Conservation (phyloP, 306 rosid species). For the Lathyrus sativus region DNA sequence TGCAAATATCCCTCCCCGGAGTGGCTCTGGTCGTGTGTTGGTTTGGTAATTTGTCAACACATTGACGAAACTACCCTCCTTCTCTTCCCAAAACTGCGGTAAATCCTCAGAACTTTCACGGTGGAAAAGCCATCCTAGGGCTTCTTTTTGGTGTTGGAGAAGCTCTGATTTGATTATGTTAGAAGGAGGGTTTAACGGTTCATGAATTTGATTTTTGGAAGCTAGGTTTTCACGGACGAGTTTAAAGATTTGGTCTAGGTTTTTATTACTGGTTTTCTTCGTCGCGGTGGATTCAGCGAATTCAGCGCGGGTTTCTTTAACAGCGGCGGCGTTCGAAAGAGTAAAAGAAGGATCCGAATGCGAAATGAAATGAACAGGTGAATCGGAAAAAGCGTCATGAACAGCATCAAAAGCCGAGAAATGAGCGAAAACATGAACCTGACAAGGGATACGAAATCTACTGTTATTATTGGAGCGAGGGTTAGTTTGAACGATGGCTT, state of each 20-base stretch:
- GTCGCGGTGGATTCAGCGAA: accelerated
- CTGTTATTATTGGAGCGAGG: constrained; percentile 25
- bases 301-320: constrained; percentile 51
- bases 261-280: background rate
- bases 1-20: constrained; percentile 77
- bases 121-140: constrained; percentile 62
- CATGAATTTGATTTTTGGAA: constrained; percentile 34
- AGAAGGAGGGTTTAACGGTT: constrained; percentile 51
- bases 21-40: constrained; percentile 51
- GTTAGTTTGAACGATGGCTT: constrained; percentile 52
- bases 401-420: background rate
- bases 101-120: constrained; percentile 58
- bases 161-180: constrained; percentile 57
- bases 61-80: constrained; percentile 53
- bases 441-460: constrained; percentile 55
- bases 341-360: constrained; percentile 41
- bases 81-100: constrained; percentile 81
- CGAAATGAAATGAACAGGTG: constrained; percentile 6
- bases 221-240: constrained; percentile 31
- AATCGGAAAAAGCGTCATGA: background rate
- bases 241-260: constrained; percentile 56
- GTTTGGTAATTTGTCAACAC: constrained; percentile 60
- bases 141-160: constrained; percentile 72
- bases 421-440: constrained; percentile 56
- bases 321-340: constrained; percentile 62